These are phyloP conservation scores for Lipomyces japonicus DNA, from an alignment of 805 yeast species.

Conservation along the genomic window DNA sequence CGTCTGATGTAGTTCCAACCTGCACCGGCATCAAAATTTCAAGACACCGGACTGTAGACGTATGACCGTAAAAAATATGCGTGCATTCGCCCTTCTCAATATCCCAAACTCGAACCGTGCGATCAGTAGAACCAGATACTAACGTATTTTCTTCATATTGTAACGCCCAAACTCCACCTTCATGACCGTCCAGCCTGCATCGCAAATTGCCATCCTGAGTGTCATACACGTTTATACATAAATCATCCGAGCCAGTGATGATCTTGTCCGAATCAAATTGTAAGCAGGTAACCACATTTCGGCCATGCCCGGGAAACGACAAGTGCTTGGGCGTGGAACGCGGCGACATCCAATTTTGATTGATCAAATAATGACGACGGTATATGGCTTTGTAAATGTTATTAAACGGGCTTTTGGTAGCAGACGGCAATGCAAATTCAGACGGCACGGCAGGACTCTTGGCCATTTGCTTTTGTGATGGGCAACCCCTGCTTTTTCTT, in stretches of 20 bases:
- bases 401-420: constrained; percentile 1
- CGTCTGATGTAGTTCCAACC: constrained; percentile 54
- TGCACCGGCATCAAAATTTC: constrained; percentile 44
- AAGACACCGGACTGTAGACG: constrained; percentile 79
- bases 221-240: constrained; percentile 73
- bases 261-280: constrained; percentile 89
- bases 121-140: constrained; percentile 91
- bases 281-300: constrained; percentile 87
- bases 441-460: background rate
- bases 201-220: constrained; percentile 66
- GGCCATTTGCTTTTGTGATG: background rate
- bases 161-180: constrained; percentile 98
- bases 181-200: constrained; percentile 74
- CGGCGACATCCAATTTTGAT: constrained; percentile 78
- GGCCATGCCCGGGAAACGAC: constrained; percentile 65
- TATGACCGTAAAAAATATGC: constrained; percentile 86
- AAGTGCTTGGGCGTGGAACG: constrained; percentile 62
- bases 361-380: constrained; percentile 54
- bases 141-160: constrained; percentile 74
- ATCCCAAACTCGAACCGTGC: constrained; percentile 93
- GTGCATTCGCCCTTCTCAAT: constrained; percentile 80
- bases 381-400: constrained; percentile 54
- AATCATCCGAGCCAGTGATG: constrained; percentile 89
- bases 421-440: background rate
- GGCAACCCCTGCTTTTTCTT: background rate